These are phyloP conservation scores for Acephala macrosclerotiorum DNA, from an alignment of 2,329 filamentous ascomycete genomes.

Conservation along the genomic window DNA sequence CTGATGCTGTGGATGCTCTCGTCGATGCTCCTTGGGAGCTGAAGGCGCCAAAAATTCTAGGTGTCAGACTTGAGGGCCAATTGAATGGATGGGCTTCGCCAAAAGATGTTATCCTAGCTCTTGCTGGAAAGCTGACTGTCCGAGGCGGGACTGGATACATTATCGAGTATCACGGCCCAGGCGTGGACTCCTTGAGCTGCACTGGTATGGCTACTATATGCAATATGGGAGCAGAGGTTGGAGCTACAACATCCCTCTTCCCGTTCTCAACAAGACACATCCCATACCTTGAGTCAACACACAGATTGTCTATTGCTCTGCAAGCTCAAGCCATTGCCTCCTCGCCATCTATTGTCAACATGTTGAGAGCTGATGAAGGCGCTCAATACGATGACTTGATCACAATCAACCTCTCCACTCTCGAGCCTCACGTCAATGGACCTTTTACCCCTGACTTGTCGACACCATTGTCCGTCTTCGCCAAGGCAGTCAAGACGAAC, in stretches of 20 bases:
- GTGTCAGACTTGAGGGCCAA: conserved; percentile 83
- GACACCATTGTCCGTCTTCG: conserved; percentile 90
- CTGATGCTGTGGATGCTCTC: conserved; percentile 95
- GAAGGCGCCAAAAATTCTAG: conserved; percentile 90
- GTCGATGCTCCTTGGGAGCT: conserved; percentile 98
- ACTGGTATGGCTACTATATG: conserved; percentile 93
- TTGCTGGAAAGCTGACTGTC: conserved; percentile 91
- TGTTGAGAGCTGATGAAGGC: conserved; percentile 78
- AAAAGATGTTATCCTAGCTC: conserved; percentile 92
- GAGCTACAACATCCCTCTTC: conserved; percentile 81
- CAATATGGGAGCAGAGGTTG: conserved; percentile 86
- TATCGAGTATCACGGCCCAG: conserved; percentile 92
- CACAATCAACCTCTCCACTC: conserved; percentile 85
- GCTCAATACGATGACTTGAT: conserved; percentile 92
- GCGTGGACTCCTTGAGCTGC: conserved; percentile 86
- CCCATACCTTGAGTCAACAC: conserved; percentile 86
- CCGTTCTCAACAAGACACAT: conserved; percentile 86
- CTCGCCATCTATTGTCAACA: conserved; percentile 57
- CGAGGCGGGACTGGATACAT: conserved; percentile 93
- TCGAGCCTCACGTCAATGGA: conserved; percentile 97
- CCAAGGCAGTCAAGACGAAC: conserved; percentile 81
- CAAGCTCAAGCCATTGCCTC: conserved; percentile 42
- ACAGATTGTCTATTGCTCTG: conserved; percentile 60
- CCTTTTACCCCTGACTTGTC: conserved; percentile 96
- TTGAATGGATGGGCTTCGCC: conserved; percentile 91